Evolutionary conservation across 345 rosid species (phyloP).

Genomic region (Gossypium rotundifolium): DNA sequence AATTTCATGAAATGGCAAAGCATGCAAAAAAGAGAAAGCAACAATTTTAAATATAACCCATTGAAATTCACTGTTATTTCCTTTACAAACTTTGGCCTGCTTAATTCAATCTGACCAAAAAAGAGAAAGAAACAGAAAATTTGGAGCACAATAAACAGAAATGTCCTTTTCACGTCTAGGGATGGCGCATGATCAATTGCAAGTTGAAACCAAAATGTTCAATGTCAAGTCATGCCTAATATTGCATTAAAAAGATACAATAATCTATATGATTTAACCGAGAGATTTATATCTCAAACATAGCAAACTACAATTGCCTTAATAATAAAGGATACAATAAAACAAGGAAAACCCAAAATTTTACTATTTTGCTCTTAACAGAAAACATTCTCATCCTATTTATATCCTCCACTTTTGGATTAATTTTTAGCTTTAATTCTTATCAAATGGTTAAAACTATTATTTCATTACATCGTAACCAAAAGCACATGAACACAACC

Average conservation of each 20-base stretch:
- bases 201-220: conserved; percentile 39
- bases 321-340: background rate
- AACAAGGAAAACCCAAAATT: background rate
- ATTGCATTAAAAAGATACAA: background rate
- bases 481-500: background rate
- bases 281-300: background rate
- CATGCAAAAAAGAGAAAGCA: no score
- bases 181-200: conserved; percentile 63
- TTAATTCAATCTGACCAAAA: no score
- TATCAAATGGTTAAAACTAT: background rate
- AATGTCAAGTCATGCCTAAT: conserved; percentile 8
- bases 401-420: background rate
- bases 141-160: conserved; percentile 30
- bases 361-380: background rate
- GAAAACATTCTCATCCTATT: background rate
- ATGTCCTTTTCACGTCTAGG: conserved; percentile 64
- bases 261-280: background rate
- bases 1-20: no score
- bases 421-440: background rate
- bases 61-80: no score
- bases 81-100: no score
- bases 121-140: no score
- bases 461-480: background rate
- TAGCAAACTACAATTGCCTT: background rate
- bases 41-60: no score